These are phyloP conservation scores for Drechslera avenae DNA, from an alignment of 2,329 filamentous ascomycete genomes.

Conservation along the genomic window DNA sequence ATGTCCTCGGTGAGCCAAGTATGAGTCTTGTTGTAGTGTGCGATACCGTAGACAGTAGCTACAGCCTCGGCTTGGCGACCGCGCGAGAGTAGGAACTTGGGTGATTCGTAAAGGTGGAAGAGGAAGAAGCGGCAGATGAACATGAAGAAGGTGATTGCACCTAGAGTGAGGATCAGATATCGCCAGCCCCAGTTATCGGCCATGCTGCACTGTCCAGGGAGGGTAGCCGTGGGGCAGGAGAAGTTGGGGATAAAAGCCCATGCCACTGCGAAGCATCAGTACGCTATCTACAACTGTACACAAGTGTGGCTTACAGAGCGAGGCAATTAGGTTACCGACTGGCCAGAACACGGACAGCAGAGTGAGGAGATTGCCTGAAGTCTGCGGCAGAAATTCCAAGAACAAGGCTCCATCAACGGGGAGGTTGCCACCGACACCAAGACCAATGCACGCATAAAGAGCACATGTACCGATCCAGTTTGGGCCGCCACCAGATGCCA, in stretches of 20 bases:
- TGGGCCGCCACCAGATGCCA: constrained; percentile 69
- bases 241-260: constrained; percentile 77
- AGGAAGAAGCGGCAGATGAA: constrained; percentile 78
- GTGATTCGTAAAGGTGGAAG: constrained; percentile 83
- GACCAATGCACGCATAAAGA: constrained; percentile 51
- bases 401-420: constrained; percentile 82
- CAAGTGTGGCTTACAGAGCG: constrained; percentile 21
- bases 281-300: no score
- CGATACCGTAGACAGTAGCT: constrained; percentile 77
- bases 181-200: constrained; percentile 75
- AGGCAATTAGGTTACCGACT: constrained; percentile 74
- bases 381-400: constrained; percentile 79
- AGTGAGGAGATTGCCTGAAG: constrained; percentile 74
- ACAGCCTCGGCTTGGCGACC: constrained; percentile 80
- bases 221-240: constrained; percentile 51
- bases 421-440: constrained; percentile 66
- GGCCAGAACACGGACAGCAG: constrained; percentile 89
- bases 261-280: constrained; percentile 57
- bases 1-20: constrained; percentile 69
- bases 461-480: constrained; percentile 62
- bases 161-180: constrained; percentile 72
- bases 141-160: constrained; percentile 74
- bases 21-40: constrained; percentile 65
- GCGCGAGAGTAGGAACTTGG: constrained; percentile 79
- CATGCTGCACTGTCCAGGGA: constrained; percentile 48